These are phyloP conservation scores for Exophiala sp. DNA, from an alignment of 2,329 filamentous ascomycete species.

Conservation along the genomic window DNA sequence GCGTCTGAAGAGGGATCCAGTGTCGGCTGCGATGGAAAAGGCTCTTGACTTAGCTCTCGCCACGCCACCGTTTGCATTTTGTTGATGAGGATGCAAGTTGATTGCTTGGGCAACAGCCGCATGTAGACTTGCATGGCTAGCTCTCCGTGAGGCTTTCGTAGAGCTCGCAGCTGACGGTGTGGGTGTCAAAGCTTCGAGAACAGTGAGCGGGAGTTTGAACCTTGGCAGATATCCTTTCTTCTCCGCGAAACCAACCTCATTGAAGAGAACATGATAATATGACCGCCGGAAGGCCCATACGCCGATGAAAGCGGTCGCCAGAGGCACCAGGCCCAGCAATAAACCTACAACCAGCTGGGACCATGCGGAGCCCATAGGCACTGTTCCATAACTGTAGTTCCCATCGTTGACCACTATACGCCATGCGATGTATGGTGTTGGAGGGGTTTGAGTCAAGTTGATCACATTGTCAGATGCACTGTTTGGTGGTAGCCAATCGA, in stretches of 20 bases:
- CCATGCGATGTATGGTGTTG: constrained; percentile 55
- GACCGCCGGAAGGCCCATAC: constrained; percentile 58
- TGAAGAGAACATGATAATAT: constrained; percentile 64
- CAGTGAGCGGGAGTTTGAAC: too few species aligned
- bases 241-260: constrained; percentile 54
- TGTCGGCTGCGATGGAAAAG: too few species aligned
- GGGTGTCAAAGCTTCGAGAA: constrained; percentile 33
- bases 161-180: constrained; percentile 31
- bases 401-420: constrained; percentile 55
- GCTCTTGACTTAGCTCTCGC: too few species aligned
- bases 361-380: constrained; percentile 53
- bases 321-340: constrained; percentile 53
- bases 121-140: constrained; percentile 12
- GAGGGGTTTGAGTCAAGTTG: constrained; percentile 57
- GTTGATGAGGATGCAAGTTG: constrained; percentile 48
- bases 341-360: constrained; percentile 54
- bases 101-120: constrained; percentile 41
- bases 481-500: constrained; percentile 61
- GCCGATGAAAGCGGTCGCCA: constrained; percentile 48
- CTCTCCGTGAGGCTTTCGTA: constrained; percentile 13
- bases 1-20: constrained; percentile 32
- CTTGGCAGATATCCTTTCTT: constrained; percentile 42
- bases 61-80: constrained; percentile 33
- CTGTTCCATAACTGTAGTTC: constrained; percentile 49
- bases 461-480: constrained; percentile 54